These are phyloP conservation scores for Suillus sp. DNA, from an alignment of 768 basidiomycete genomes.

Conservation along the genomic window DNA sequence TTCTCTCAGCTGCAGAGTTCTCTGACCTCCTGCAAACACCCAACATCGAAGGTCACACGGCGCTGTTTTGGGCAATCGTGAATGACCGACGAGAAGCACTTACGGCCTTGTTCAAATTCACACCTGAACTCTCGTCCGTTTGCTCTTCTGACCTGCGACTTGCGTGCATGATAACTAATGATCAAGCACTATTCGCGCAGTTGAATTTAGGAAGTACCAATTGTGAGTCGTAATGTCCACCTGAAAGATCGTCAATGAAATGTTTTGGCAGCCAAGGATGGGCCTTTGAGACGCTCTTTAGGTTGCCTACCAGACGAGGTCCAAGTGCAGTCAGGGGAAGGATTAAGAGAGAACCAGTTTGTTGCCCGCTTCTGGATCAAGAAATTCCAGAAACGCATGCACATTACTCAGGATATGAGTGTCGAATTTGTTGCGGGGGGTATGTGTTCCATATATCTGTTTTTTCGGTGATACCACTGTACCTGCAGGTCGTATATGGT, in stretches of 20 bases:
- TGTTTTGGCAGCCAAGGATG: conserved; percentile 37
- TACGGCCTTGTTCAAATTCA: conserved; percentile 44
- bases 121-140: conserved; percentile 40
- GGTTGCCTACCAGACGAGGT: conserved; percentile 48
- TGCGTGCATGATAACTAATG: conserved; percentile 47
- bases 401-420: conserved; percentile 47
- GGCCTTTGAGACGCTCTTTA: conserved; percentile 30
- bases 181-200: conserved; percentile 5
- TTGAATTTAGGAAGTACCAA: background rate
- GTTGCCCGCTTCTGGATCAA: conserved; percentile 48
- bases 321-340: conserved; percentile 48
- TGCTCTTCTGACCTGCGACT: conserved; percentile 58
- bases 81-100: conserved; percentile 25
- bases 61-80: conserved; percentile 8
- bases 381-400: conserved; percentile 64
- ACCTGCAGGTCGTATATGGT: background rate
- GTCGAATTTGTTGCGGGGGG: conserved; percentile 54
- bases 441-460: background rate
- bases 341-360: conserved; percentile 47
- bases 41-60: conserved; percentile 7
- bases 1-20: conserved; percentile 46
- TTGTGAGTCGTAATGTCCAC: background rate
- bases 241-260: too few relatives aligned
- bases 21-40: conserved; percentile 1
- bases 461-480: background rate